phyloP scores from a whole-genome alignment of 768 basidiomycete species.

The Mycena kentingensis region DNA sequence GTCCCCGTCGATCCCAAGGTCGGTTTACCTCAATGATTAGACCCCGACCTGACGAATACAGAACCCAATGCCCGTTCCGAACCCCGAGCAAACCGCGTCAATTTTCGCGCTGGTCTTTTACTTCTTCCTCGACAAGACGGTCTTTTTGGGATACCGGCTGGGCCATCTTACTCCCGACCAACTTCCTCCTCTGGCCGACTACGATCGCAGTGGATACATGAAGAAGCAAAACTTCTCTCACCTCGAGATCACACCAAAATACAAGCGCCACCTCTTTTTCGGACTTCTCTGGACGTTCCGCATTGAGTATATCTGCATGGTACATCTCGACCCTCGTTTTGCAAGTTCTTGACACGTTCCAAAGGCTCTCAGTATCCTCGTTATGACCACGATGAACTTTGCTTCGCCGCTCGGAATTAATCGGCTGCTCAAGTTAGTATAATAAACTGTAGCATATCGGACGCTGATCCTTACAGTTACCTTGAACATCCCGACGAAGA shows the following conservation, averaged over 20 bases:
- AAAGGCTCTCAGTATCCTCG: constrained; percentile 27
- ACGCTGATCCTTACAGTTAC: constrained; percentile 40
- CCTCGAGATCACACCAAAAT: constrained; percentile 13
- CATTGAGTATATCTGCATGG: constrained; percentile 26
- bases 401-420: constrained; percentile 46
- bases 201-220: constrained; percentile 41
- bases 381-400: constrained; percentile 34
- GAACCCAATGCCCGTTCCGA: constrained; percentile 37
- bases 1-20: constrained; percentile 56
- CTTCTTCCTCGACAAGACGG: constrained; percentile 55
- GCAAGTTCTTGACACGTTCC: neutral
- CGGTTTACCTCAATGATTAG: neutral
- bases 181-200: constrained; percentile 64
- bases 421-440: constrained; percentile 39
- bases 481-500: constrained; percentile 55
- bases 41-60: constrained; percentile 7
- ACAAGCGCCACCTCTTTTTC: constrained; percentile 36
- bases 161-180: constrained; percentile 51
- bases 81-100: constrained; percentile 55
- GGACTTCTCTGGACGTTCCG: constrained; percentile 46
- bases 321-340: neutral
- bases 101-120: constrained; percentile 46
- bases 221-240: constrained; percentile 32
- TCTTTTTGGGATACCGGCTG: constrained; percentile 45
- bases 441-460: neutral